Evolutionary conservation across 768 basidiomycete genomes (phyloP), one percentile per base, ranked within the genome.

Genomic region (Rubroboletus pulcherrimus): DNA sequence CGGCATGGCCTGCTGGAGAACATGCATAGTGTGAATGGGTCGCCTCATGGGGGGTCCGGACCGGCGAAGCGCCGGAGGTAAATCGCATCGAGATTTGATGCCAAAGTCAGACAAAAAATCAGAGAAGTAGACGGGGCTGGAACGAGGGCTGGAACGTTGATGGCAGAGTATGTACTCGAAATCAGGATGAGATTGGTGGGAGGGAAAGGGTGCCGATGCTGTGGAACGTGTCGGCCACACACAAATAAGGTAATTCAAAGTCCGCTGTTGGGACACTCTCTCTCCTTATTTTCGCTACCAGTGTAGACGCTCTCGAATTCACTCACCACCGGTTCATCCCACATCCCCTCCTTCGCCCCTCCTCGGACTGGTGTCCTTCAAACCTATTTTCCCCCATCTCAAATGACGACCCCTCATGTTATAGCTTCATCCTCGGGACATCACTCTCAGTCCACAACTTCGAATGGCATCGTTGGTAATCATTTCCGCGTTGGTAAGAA

Each of bases 401-500:
- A 63, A 49, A 91, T 91, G 89, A 79, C 89, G 55, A 90, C 89
- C 55, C 86, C 89, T 59, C 89, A 91, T 77, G 87, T 91, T 70
- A 87, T 91, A 62, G 84, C 89, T 47, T 88, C 89, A 39, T 89
- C 88, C 56, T 87, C 84, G 43, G 76, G 75, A 21, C 86, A 88
- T 72, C 84, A 82, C 49, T 80, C 83, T 17, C 82, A 84, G 66
- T 79, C 84, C 45, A 75, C 83, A 46, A 78, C 81, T 30, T 79
- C 75, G 39, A 88, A 85, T 72, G 84, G 87, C 64, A 83, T 91
- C 71, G 86, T 91, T 55, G 89, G 89, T 41, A 84, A 78, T 65
- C 84, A 90, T 70, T 91, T 84, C 69, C 82, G 90, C 60, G 94
- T 98, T 49, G 96, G 96, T 49, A 94, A 96, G 82, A 98, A 98